Conservation (phyloP, 2,329 filamentous ascomycete genomes). For the Pseudopyricularia javanii region DNA sequence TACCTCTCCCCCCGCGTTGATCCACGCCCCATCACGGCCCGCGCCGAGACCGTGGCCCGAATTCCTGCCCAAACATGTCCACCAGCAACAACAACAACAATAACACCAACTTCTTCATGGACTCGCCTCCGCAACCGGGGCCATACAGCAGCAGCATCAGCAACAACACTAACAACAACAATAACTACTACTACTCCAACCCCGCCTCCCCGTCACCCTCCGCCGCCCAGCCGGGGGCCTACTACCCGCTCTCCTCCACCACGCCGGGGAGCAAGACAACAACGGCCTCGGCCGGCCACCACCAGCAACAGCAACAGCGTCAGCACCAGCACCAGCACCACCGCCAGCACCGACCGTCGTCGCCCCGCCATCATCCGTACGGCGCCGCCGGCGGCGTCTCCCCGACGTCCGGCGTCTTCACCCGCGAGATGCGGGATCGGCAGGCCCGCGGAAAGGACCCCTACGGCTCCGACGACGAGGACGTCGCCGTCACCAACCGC, state of each 20-base stretch:
- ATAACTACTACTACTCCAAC: neutral
- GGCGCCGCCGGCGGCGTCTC: neutral
- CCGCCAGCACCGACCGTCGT: neutral
- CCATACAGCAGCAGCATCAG: no score
- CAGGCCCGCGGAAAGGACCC: constrained; percentile 48
- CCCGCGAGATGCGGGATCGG: constrained; percentile 39
- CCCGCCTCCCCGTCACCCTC: neutral
- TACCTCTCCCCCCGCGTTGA: no score
- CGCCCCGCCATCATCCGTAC: neutral
- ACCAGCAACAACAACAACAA: neutral
- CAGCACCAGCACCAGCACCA: neutral
- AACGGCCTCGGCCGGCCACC: neutral
- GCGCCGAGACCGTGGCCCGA: no score
- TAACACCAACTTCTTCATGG: neutral
- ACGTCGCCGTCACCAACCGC: neutral
- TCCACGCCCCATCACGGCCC: no score
- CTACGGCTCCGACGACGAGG: constrained; percentile 20
- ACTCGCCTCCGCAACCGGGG: no score
- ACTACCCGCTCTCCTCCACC: neutral
- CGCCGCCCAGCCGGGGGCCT: neutral
- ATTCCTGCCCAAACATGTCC: no score
- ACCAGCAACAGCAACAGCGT: neutral
- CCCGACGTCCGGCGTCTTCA: constrained; percentile 19
- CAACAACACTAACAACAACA: no score
- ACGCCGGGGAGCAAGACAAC: neutral